Conservation (phyloP, 306 rosid species). For the Cucumis hystrix region DNA sequence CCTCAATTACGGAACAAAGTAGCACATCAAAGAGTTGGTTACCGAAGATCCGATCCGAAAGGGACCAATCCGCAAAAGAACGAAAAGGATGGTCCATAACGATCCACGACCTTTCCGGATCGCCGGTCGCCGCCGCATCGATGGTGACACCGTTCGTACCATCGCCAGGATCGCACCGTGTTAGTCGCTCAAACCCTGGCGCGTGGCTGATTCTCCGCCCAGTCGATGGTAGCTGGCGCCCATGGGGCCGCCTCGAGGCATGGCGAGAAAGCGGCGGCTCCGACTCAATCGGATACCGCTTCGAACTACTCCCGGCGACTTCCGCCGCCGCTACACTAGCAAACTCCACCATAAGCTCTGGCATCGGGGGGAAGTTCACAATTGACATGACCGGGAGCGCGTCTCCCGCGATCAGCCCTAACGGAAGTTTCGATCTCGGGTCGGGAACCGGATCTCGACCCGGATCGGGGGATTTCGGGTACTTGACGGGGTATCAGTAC, state of each 20-base stretch:
- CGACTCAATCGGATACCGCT: constrained; percentile 25
- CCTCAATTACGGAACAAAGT: constrained; percentile 18
- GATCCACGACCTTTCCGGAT: constrained; percentile 40
- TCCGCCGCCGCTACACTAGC: constrained; percentile 19
- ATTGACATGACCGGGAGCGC: constrained; percentile 23
- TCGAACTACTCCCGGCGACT: constrained; percentile 18
- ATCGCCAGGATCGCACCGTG: constrained; percentile 26
- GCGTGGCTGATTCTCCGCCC: constrained; percentile 41
- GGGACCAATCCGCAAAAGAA: constrained; percentile 25
- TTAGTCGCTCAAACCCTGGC: constrained; percentile 40
- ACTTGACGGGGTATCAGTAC: constrained; percentile 4
- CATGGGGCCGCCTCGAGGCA: constrained; percentile 46
- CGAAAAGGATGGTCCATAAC: constrained; percentile 40
- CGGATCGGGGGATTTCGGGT: constrained; percentile 31
- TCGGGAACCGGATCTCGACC: constrained; percentile 21
- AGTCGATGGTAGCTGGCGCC: constrained; percentile 31
- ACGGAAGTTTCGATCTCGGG: constrained; percentile 32
- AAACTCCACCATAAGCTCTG: constrained; percentile 14
- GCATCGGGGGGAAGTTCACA: constrained; percentile 24
- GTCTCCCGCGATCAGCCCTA: constrained; percentile 21
- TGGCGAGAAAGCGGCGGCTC: constrained; percentile 33
- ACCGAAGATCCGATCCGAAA: constrained; percentile 9
- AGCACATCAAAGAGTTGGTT: constrained; percentile 21
- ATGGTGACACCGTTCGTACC: constrained; percentile 45
- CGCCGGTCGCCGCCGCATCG: constrained; percentile 36